These are phyloP conservation scores for Coemansia sp. DNA, from an alignment of 192 early-diverging fungal genomes.

Conservation along the genomic window DNA sequence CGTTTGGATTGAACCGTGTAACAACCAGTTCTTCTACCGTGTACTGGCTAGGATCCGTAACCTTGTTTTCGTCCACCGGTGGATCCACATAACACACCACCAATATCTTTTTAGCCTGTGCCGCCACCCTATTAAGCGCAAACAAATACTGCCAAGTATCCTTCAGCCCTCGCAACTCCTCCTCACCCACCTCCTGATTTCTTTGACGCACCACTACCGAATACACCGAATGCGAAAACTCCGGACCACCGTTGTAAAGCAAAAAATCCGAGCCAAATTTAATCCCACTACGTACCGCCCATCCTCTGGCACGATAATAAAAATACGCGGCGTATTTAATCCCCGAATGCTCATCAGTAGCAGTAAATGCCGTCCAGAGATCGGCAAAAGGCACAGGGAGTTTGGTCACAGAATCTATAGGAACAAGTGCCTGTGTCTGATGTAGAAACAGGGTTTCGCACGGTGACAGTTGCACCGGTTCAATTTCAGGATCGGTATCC, in stretches of 20 bases:
- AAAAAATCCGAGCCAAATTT: conserved; percentile 83
- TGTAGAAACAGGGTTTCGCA: conserved; percentile 76
- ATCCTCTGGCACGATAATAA: conserved; percentile 76
- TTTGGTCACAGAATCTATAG: conserved; percentile 27
- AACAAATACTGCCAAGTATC: conserved; percentile 45
- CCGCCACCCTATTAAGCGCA: conserved; percentile 33
- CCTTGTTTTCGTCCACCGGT: not conserved
- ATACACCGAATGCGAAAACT: conserved; percentile 40
- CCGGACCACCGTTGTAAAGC: conserved; percentile 46
- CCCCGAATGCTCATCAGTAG: conserved; percentile 54
- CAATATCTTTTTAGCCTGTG: conserved; percentile 42
- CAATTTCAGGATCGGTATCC: conserved; percentile 51
- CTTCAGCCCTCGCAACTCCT: not conserved
- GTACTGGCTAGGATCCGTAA: conserved; percentile 19
- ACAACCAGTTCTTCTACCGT: conserved; percentile 32
- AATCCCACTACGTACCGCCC: conserved; percentile 79
- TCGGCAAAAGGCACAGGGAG: conserved; percentile 4
- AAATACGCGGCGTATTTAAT: conserved; percentile 77
- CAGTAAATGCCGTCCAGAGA: conserved; percentile 18
- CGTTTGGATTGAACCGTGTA: conserved; percentile 46
- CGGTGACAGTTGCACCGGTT: conserved; percentile 68
- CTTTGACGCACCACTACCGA: conserved; percentile 24
- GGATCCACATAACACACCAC: conserved; percentile 42
- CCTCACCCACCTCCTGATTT: not conserved
- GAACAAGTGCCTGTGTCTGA: conserved; percentile 58